Percentiles rank a stretch among this genome's conserved stretches.
Evolutionary conservation across 75 land plant genomes (phyloP).

Genomic region (Pinus tabuliformis): DNA sequence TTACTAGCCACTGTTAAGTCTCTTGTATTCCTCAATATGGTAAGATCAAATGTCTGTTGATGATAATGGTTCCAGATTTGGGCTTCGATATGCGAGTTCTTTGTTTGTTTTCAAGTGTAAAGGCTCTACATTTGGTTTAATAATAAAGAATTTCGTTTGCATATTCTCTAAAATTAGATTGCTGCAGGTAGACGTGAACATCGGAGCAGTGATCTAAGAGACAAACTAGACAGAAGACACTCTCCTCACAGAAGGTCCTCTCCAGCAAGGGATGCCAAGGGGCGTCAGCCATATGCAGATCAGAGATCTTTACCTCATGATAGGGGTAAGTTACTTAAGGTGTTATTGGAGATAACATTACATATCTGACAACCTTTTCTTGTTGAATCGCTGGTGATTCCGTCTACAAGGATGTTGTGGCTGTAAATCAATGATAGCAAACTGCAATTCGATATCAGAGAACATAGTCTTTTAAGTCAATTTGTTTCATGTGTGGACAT

Average conservation of each 20-base stretch:
- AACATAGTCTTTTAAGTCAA: background rate
- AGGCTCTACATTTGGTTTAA: background rate
- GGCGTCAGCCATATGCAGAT: conserved; percentile 30
- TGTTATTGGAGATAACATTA: background rate
- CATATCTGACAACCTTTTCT: background rate
- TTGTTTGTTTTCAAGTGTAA: background rate
- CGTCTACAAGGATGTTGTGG: background rate
- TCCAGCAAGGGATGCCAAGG: conserved; percentile 44
- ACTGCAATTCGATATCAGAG: background rate
- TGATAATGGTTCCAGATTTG: background rate
- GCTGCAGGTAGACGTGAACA: conserved; percentile 53
- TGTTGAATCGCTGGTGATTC: background rate
- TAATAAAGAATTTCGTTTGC: background rate
- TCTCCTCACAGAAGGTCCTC: conserved; percentile 57
- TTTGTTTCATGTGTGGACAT: background rate
- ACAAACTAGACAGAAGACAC: conserved; percentile 63
- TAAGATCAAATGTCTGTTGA: conserved; percentile 27
- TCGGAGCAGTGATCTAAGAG: conserved; percentile 58
- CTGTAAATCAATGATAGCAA: background rate
- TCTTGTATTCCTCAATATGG: conserved; percentile 26
- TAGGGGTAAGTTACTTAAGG: conserved; percentile 14
- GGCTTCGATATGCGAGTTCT: background rate
- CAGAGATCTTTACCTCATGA: conserved; percentile 18
- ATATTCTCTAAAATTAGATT: background rate
- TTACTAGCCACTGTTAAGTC: conserved; percentile 22